Base-by-base conservation (phyloP, 2,329 filamentous ascomycete genomes). In the Penicillium glabrum region DNA sequence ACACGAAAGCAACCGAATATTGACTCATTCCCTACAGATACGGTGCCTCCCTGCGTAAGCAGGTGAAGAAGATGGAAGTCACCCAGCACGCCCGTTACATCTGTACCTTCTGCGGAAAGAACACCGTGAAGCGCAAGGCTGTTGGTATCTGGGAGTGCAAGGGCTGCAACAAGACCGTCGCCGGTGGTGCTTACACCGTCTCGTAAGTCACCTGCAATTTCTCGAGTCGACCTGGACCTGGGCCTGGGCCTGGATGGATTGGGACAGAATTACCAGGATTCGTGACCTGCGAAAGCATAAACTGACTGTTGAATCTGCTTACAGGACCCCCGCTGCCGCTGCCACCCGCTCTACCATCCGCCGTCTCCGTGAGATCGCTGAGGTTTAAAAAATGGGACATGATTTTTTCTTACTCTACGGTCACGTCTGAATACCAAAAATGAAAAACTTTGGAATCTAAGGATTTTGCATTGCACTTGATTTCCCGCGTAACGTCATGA, bases 41-140 rank as follows among this genome's bases (percentile, higher is more conserved):
- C 83, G 95, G 93, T 93, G 93, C 95, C 79, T 98, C 95, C 76
- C 91, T 98, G 82, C 91, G 93, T 83, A 98, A 98, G 88, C 93
- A 92, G 80, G 89, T 95, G 78, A 98, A 98, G 91, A 97, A 97
- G 90, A 96, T 97, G 89, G 95, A 98, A 89, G 90, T 98, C 80
- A 90, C 91, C 75, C 95, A 98, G 83, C 95, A 99, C 86, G 91
- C 92, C 83, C 89, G 89, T 80, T 98, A 97, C 80, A 88, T 88
- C 77, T 98, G 93, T 88, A 93, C 93, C 69, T 99, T 98, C 90
- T 96, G 92, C 87, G 93, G 93, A 77, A 98, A 98, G 89, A 89
- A 87, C 79, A 90, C 89, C 73, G 92, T 96, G 77, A 92, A 92
- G 85, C 89, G 93, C 76, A 85, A 91, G 77, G 88, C 91, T 65